Evolutionary conservation across 768 basidiomycete genomes (phyloP), one percentile per base, ranked within the genome.

Genomic region (Trichaptum fuscoviolaceum): DNA sequence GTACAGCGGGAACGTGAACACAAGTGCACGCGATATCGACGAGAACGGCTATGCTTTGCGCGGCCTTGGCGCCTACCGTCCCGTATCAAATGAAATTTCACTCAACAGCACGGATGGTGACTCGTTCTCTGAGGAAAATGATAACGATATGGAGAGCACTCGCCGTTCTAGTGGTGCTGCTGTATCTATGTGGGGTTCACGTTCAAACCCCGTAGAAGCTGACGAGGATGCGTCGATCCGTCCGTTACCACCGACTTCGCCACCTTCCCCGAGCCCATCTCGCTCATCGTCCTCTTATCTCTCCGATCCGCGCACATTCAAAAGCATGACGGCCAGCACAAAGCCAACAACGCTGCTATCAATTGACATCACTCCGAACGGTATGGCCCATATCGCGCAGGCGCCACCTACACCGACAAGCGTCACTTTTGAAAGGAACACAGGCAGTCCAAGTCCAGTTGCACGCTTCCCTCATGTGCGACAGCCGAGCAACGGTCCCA

Each of bases 341-440:
- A 97, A 97, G 76, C 96, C 95, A 1, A 99, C 96, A 6, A 99
- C 96, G 0, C 77, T 98, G 26, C 81, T 97, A n/a, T 94, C 92
- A 70, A 86, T 96, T 68, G 96, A 98, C 72, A 75, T 94, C 26
- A 85, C 84, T 59, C 25, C 59, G 30, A 72, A 73, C 8, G 91
- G 91, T 15, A 88, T 95, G 82, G 95, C 91, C 0, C 94, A 96
- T 76, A 96, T 96, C 70, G 95, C 95, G 7, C 92, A 96, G 73
- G 92, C 87, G 10, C 87, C 92, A 57, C 71, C 79, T 36, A 88
- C 90, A 26, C 85, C 88, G 0, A 78, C 81, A 8, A 78, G 84
- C 6, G 42, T 52, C 15, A 52, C 42, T 12, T 52, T 52, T 52
- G 42, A 52, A 20, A 52, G 42, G 42, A 52, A 52, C 42, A 61